Percentiles rank a stretch among this genome's conserved stretches.
Conservation (phyloP, 2,329 filamentous ascomycete genomes). For the Nothophaeocryptopus gaeumannii region DNA sequence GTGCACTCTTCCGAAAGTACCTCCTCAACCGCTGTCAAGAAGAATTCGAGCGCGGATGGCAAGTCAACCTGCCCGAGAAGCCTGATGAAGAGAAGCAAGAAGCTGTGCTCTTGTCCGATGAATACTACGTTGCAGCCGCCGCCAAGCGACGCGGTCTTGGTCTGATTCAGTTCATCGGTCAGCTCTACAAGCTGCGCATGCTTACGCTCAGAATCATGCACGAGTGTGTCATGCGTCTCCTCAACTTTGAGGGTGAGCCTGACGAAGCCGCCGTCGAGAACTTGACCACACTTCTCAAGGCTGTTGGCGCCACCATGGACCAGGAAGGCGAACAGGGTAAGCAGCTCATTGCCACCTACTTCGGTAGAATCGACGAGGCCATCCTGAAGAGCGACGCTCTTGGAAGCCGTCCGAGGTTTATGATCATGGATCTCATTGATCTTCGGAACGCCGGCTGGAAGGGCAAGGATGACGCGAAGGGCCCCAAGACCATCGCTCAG, state of each 20-base stretch:
- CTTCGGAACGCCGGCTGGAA: slow-evolving; percentile 74
- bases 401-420: slow-evolving; percentile 86
- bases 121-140: slow-evolving; percentile 91
- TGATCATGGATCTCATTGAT: slow-evolving; percentile 93
- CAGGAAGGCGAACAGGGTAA: slow-evolving; percentile 68
- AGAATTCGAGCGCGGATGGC: slow-evolving; percentile 98
- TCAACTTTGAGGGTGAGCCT: slow-evolving; percentile 89
- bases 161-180: slow-evolving; percentile 98
- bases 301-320: slow-evolving; percentile 86
- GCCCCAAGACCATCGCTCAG: slow-evolving; percentile 93
- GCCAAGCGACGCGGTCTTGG: slow-evolving; percentile 96
- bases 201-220: slow-evolving; percentile 99
- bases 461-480: slow-evolving; percentile 93
- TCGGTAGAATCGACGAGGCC: slow-evolving; percentile 80
- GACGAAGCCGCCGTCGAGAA: slow-evolving; percentile 97
- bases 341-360: slow-evolving; percentile 89
- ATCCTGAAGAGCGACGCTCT: slow-evolving; percentile 71
- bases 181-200: slow-evolving; percentile 98
- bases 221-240: slow-evolving; percentile 94
- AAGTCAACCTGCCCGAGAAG: slow-evolving; percentile 75
- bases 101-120: slow-evolving; percentile 82
- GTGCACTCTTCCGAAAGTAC: slow-evolving; percentile 96
- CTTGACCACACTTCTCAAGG: slow-evolving; percentile 85
- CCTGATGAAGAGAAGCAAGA: slow-evolving; percentile 71
- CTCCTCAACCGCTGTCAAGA: slow-evolving; percentile 97